Base-by-base conservation (phyloP, 805 yeast species). In the Kurtzmaniella fragi region DNA sequence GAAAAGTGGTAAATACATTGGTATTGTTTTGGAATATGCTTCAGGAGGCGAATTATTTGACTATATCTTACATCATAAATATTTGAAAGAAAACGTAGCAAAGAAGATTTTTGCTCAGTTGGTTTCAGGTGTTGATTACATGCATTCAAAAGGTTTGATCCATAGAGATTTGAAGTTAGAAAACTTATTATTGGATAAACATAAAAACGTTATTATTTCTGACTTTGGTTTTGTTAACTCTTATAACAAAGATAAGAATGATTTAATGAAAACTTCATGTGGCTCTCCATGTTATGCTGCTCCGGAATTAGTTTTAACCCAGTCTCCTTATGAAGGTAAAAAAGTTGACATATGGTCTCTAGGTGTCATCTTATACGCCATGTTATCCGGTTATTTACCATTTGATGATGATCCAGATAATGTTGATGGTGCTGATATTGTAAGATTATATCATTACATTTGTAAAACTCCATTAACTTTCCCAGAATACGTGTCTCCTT, bases 201-300 rank as follows among this genome's bases (percentile, higher is more conserved):
- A 87, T 64, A 85, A 83, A 54, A 88, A 88, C 59, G 78, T 89
- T 44, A 74, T 89, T 37, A 87, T 89, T 39, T 82, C 95, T 13
- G 97, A 89, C 64, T 89, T 89, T 60, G 97, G 97, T 0, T 93
- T 93, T 62, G 99, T 95, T 28, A 93, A 93, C 62, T 82, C 91
- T 23, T 93, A 82, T 63, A 65, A 63, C 35, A 62, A 64, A 28
- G 73, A 71, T 15, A 74, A 62, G 40, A 58, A 73, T 47, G 96
- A 88, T 57, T 66, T 87, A 33, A 93, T 91, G 98, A 82, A 81
- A 56, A 91, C 98, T 1, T 79, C 90, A 28, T 91, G 99, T 61
- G 99, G 99, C 1, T 87, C 96, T 2, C 99, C 99, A 1, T 91
- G 99, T 60, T 91, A 91, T 61, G 99, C 99, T 0, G 99, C 99